Evolutionary conservation across 306 rosid genomes (phyloP).

Genomic region (Clitoria ternatea): DNA sequence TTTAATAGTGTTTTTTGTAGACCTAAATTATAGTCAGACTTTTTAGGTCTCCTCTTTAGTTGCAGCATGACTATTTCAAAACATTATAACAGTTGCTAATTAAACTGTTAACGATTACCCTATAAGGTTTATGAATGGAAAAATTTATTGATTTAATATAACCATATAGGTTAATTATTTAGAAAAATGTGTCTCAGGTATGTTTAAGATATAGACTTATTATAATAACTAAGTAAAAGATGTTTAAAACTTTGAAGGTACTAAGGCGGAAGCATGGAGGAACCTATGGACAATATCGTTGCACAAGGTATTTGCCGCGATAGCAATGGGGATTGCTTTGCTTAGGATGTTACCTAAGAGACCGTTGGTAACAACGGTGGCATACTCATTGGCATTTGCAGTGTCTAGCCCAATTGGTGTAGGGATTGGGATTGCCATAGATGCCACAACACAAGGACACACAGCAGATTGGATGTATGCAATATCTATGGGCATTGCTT

Average conservation of each 20-base stretch:
- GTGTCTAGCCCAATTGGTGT: constrained; percentile 72
- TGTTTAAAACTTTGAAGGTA: constrained; percentile 14
- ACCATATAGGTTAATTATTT: too few species aligned
- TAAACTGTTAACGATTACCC: too few species aligned
- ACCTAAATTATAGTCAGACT: too few species aligned
- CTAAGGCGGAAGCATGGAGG: constrained; percentile 70
- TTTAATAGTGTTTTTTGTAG: too few species aligned
- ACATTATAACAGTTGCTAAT: too few species aligned
- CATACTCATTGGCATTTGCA: constrained; percentile 62
- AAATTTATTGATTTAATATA: too few species aligned
- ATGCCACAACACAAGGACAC: constrained; percentile 59
- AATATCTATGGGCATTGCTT: constrained; percentile 76
- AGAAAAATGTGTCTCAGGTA: too few species aligned
- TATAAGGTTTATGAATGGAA: too few species aligned
- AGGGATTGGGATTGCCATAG: constrained; percentile 74
- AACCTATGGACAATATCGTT: constrained; percentile 74
- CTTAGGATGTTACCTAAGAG: constrained; percentile 70
- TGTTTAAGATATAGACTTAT: too few species aligned
- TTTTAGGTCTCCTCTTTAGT: too few species aligned
- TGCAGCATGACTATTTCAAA: too few species aligned
- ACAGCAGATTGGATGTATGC: constrained; percentile 71
- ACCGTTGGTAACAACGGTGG: constrained; percentile 43
- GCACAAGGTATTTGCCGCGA: constrained; percentile 83
- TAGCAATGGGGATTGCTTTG: constrained; percentile 77
- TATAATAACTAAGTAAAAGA: too few species aligned